Evolutionary conservation across 106 monocot species (phyloP), one percentile per base, ranked within the genome.

Genomic region (Phalaenopsis equestris): DNA sequence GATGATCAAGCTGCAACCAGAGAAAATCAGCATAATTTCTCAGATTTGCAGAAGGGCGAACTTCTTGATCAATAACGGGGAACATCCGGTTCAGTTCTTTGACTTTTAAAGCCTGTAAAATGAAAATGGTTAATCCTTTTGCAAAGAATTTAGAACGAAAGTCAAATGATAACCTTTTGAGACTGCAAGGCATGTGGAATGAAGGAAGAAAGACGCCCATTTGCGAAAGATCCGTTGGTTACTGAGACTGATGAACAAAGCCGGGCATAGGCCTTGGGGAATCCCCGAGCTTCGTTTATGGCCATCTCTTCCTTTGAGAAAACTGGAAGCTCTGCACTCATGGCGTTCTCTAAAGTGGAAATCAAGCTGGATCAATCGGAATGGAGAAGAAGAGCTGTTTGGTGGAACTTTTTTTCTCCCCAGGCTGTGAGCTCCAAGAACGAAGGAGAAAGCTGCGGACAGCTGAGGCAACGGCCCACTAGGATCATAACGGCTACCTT

Each of bases 1-100:
- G 89, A 87, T 97, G 94, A 74, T 87, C 92, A 10, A 97, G 92
- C 79, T 97, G 90, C 80, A 91, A 92, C 97, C 97, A 97, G 1
- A 97, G 86, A 64, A 90, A 89, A 75, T 90, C 88, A 42, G 82
- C 84, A 79, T 77, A 94, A 16, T 82, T 85, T 79, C 83, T 82
- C 2, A 91, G 92, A 68, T 97, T 90, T 16, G 79, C 56, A 30
- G 85, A 84, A 82, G 87, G 84, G 48, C 39, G 24, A 36, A 76
- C 89, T 14, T 92, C 92, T 19, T 84, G 78, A 81, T 94, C 89
- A 23, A 87, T 55, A 4, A 92, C 61, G 0, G 97, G 97, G 79
- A 97, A 97, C 86, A 94, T 83, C 78, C 86, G 88, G 73, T 84
- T 89, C 76, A 92, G 75, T 17, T 97, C 92, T 67, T 88, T 93